Percentiles rank a stretch among this genome's conserved stretches.
Conservation (phyloP, 2,329 filamentous ascomycete genomes). For the Colletotrichum sp. region DNA sequence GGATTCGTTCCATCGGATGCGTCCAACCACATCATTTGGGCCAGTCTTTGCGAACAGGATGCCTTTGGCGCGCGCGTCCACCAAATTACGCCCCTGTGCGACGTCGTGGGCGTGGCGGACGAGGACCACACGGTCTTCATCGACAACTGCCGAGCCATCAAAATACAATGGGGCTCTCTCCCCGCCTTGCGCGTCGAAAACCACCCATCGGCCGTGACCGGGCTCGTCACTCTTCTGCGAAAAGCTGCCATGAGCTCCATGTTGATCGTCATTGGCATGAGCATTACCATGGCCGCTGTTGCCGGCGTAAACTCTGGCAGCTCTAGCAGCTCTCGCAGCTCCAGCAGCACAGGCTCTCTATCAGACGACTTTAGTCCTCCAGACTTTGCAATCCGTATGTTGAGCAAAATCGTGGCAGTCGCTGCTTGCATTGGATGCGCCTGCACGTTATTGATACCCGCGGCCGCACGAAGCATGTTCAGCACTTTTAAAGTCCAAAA, state of each 20-base stretch:
- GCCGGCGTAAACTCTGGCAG: neutral
- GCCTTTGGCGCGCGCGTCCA: neutral
- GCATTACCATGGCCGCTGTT: neutral
- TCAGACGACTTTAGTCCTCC: neutral
- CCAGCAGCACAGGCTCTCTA: neutral
- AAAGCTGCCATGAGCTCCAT: neutral
- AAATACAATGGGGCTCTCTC: neutral
- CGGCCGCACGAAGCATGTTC: neutral
- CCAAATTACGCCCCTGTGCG: neutral
- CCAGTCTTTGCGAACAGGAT: neutral
- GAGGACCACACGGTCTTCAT: neutral
- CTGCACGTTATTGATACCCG: neutral
- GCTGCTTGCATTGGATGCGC: neutral
- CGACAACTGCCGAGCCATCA: neutral
- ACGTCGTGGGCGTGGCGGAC: neutral
- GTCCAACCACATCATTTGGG: neutral
- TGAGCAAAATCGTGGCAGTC: neutral
- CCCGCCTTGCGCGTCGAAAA: neutral
- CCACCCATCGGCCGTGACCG: neutral
- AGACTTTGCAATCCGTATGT: neutral
- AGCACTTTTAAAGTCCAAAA: neutral
- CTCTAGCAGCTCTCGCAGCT: neutral
- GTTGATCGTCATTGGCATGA: neutral
- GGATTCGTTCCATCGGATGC: neutral
- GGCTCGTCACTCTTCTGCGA: fast-evolving